Percentiles rank a stretch among this genome's conserved stretches.
phyloP scores from a whole-genome alignment of 2,329 filamentous ascomycete species.

The Sclerotinia spermophila region DNA sequence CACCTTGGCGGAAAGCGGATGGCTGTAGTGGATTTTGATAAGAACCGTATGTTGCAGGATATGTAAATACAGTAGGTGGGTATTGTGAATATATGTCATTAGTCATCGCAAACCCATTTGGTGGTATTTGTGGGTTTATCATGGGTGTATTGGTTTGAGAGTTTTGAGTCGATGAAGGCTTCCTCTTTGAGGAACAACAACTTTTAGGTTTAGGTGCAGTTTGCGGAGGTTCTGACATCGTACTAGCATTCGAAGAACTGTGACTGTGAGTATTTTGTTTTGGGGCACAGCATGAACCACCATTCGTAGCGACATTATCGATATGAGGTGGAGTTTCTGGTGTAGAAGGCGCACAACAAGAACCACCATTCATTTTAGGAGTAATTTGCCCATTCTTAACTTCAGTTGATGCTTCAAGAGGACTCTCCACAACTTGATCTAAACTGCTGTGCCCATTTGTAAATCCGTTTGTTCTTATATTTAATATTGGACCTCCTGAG shows the following conservation, averaged over 20 bases:
- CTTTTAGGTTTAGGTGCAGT: slow-evolving; percentile 25
- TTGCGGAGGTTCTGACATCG: slow-evolving; percentile 26
- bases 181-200: slow-evolving; percentile 41
- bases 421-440: slow-evolving; percentile 29
- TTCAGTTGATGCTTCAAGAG: slow-evolving; percentile 26
- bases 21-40: slow-evolving; percentile 53
- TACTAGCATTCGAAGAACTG: slow-evolving; percentile 28
- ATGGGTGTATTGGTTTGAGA: slow-evolving; percentile 16
- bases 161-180: slow-evolving; percentile 24
- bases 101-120: slow-evolving; percentile 29
- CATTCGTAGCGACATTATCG: slow-evolving; percentile 16
- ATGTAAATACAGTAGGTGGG: slow-evolving; percentile 47
- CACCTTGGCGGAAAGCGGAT: slow-evolving; percentile 50
- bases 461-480: slow-evolving; percentile 24
- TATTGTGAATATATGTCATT: slow-evolving; percentile 28
- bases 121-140: slow-evolving; percentile 31
- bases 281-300: slow-evolving; percentile 26
- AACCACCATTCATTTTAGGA: slow-evolving; percentile 21
- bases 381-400: slow-evolving; percentile 21
- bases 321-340: slow-evolving; percentile 14
- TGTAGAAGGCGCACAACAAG: slow-evolving; percentile 17
- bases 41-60: slow-evolving; percentile 53
- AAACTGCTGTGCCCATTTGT: slow-evolving; percentile 21
- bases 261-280: slow-evolving; percentile 29
- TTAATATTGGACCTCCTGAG: slow-evolving; percentile 5